Base-by-base conservation (phyloP, 2,329 filamentous ascomycete genomes). In the Phaeosphaeriaceae sp. region DNA sequence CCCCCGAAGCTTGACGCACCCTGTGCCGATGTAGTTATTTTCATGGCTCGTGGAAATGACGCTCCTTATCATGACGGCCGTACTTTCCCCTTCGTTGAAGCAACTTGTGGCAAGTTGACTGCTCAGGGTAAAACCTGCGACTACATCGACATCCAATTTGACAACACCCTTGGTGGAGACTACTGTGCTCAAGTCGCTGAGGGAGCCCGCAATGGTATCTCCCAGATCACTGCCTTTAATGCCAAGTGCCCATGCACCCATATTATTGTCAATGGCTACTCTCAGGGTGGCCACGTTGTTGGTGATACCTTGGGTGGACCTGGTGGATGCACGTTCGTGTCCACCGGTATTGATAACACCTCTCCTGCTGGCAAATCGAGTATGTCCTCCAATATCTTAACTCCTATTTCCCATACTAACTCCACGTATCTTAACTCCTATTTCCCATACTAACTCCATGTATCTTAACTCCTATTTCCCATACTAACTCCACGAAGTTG, bases 221-320 rank as follows among this genome's bases (percentile, higher is more conserved):
- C 56, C 17, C 52, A 63, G 6, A 82, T 87, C 9, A 87, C 83
- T 43, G 67, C 71, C 23, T 83, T 81, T 62, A 78, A 84, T 56
- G 64, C 73, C 7, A 71, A 74, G 56, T 86, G 83, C 59, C 83
- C 84, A 28, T 72, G 70, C 60, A 79, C 81, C 12, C 69, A 83
- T 59, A 70, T 86, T 29, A 81, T 86, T 3, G 66, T 85, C 35
- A 79, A 84, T 37, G 84, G 83, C 23, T 86, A 85, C 66, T 84
- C 81, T 3, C 36, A 83, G 77, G 83, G 83, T 35, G 82, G 78
- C 29, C 80, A 86, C 67, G 84, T 85, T 50, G 77, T 81, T 59
- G 82, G 85, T 48, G 79, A 83, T 58, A 81, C 81, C 8, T 72
- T 85, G 35, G 84, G 81, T 60, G 83, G 83, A 45, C 57, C 57